These are phyloP conservation scores for Elsinoe batatas DNA, from an alignment of 2,329 filamentous ascomycete genomes.

Conservation along the genomic window DNA sequence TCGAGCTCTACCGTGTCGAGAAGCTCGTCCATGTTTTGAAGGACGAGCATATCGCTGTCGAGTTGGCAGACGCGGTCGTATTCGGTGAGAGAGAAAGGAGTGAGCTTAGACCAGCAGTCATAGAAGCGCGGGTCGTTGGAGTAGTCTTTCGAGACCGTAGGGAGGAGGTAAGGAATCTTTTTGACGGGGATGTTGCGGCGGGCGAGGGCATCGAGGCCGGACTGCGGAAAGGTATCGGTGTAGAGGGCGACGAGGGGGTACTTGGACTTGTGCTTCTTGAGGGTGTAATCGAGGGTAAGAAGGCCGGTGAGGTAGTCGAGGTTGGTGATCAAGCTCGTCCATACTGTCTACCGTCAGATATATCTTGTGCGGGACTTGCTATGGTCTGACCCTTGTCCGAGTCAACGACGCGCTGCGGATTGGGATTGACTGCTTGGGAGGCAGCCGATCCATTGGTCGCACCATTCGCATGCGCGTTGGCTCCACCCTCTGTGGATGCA, in stretches of 20 bases:
- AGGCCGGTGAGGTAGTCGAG: slow-evolving; percentile 71
- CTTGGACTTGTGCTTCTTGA: slow-evolving; percentile 52
- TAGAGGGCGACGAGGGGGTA: slow-evolving; percentile 79
- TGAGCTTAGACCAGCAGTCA: slow-evolving; percentile 83
- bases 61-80: slow-evolving; percentile 74
- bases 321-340: slow-evolving; percentile 83
- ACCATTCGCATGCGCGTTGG: background rate
- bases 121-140: slow-evolving; percentile 73
- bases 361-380: too few relatives aligned
- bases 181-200: slow-evolving; percentile 59
- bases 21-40: slow-evolving; percentile 81
- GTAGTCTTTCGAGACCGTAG: slow-evolving; percentile 56
- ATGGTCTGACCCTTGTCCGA: slow-evolving; percentile 16
- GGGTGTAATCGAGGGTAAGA: slow-evolving; percentile 68
- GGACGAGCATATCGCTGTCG: slow-evolving; percentile 79
- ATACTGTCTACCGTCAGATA: slow-evolving; percentile 42
- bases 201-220: slow-evolving; percentile 59
- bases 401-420: slow-evolving; percentile 24
- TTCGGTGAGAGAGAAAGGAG: slow-evolving; percentile 64
- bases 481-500: background rate
- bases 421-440: slow-evolving; percentile 20
- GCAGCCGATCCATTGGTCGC: slow-evolving; percentile 14
- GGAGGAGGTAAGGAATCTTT: slow-evolving; percentile 62
- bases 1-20: slow-evolving; percentile 69
- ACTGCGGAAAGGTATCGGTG: slow-evolving; percentile 62